These are phyloP conservation scores for Acanthamoeba sp. DNA, from an alignment of 208 protist species.

Conservation along the genomic window DNA sequence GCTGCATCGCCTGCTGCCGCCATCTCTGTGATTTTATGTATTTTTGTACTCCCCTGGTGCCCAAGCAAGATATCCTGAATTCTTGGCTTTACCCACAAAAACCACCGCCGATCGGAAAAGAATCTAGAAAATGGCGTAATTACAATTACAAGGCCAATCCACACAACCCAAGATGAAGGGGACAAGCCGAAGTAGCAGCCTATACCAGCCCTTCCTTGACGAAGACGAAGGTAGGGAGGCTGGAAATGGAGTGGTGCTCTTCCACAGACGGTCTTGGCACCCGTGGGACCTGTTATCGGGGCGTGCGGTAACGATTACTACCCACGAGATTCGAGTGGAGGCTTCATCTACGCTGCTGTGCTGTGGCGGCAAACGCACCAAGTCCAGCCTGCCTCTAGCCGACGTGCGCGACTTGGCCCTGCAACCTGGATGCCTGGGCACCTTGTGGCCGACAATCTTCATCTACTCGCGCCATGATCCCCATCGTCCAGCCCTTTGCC, in stretches of 20 bases:
- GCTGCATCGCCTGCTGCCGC: background rate
- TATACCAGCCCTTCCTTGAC: constrained; percentile 30
- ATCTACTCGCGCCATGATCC: constrained; percentile 14
- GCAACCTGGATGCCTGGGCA: background rate
- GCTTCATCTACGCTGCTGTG: background rate
- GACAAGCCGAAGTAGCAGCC: background rate
- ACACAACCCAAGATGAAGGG: background rate
- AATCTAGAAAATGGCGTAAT: background rate
- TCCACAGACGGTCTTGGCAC: background rate
- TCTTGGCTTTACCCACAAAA: background rate
- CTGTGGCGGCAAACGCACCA: constrained; percentile 5
- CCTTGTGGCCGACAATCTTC: background rate
- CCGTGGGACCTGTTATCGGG: background rate
- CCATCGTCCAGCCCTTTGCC: background rate
- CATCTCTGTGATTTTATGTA: background rate
- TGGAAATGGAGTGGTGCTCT: background rate
- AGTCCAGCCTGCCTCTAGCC: background rate
- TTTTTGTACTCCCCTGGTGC: background rate
- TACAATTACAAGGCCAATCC: too few species aligned
- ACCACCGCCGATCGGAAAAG: background rate
- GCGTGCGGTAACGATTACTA: background rate
- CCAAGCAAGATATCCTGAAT: too few species aligned
- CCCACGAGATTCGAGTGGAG: background rate
- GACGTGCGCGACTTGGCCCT: background rate
- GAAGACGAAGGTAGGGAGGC: background rate